Conservation (phyloP, 441 rosid genomes). For the Gossypium trilobum region DNA sequence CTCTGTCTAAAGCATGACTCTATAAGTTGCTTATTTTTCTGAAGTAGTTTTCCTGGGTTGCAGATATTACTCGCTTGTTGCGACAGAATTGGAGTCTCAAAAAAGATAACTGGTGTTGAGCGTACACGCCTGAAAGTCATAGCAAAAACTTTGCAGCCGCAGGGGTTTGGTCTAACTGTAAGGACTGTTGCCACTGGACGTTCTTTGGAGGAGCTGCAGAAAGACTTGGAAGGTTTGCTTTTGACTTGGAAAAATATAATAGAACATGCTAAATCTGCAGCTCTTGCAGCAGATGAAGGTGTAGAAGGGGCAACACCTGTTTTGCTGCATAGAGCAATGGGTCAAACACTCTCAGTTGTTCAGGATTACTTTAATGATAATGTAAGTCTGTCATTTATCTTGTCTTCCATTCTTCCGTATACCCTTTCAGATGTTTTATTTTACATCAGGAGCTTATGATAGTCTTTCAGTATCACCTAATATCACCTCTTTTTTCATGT, state of each 20-base stretch:
- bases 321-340: conserved; percentile 88
- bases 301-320: conserved; percentile 82
- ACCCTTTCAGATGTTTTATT: neutral
- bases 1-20: neutral
- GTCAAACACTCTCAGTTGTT: conserved; percentile 87
- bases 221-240: conserved; percentile 76
- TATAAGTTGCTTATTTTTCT: conserved; percentile 15
- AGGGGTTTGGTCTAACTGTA: conserved; percentile 77
- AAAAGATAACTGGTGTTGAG: conserved; percentile 68
- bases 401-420: neutral
- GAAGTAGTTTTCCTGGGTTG: conserved; percentile 20
- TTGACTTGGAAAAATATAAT: conserved; percentile 73
- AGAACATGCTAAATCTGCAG: conserved; percentile 81
- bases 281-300: conserved; percentile 96
- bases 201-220: conserved; percentile 76
- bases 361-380: conserved; percentile 84
- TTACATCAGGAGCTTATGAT: conserved; percentile 6
- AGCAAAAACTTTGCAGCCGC: conserved; percentile 85
- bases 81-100: conserved; percentile 67
- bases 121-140: conserved; percentile 79
- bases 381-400: conserved; percentile 28
- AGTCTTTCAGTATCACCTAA: neutral
- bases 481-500: conserved; percentile 3
- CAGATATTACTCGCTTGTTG: conserved; percentile 61
- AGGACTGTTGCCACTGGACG: conserved; percentile 93